Evolutionary conservation across 768 basidiomycete genomes (phyloP).

Genomic region (Mycena polygramma): DNA sequence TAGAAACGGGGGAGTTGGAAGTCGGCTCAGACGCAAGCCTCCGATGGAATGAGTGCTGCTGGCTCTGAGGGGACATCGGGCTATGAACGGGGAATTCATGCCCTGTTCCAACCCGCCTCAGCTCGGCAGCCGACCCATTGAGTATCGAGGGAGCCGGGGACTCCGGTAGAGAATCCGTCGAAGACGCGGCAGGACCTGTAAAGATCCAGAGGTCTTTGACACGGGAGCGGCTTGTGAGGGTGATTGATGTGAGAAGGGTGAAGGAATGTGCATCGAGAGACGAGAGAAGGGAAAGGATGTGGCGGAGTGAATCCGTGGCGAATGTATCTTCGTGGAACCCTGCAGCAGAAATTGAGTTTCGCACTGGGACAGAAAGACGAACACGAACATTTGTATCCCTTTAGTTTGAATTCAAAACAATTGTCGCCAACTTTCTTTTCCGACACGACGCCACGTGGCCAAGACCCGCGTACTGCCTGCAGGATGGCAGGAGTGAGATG

Average conservation of each 20-base stretch:
- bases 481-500: constrained; percentile 84
- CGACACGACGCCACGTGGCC: constrained; percentile 84
- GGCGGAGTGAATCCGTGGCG: constrained; percentile 77
- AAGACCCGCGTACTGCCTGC: constrained; percentile 81
- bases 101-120: constrained; percentile 38
- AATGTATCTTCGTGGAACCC: constrained; percentile 87
- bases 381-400: constrained; percentile 81
- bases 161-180: constrained; percentile 48
- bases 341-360: constrained; percentile 45
- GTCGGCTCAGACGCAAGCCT: constrained; percentile 54
- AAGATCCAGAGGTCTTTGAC: constrained; percentile 87
- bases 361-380: constrained; percentile 32
- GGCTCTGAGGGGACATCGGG: constrained; percentile 28
- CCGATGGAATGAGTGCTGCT: constrained; percentile 47
- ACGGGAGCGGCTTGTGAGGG: constrained; percentile 78
- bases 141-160: constrained; percentile 49
- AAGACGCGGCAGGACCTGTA: constrained; percentile 61
- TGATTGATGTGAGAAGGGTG: constrained; percentile 75
- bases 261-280: constrained; percentile 79
- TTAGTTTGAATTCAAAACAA: constrained; percentile 84
- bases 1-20: constrained; percentile 21
- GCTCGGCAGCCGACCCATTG: constrained; percentile 41
- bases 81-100: constrained; percentile 30
- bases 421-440: constrained; percentile 82
- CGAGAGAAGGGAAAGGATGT: constrained; percentile 75